Evolutionary conservation across 306 rosid species (phyloP), one percentile per base, ranked within the genome.

Genomic region (Ammopiptanthus mongolicus): DNA sequence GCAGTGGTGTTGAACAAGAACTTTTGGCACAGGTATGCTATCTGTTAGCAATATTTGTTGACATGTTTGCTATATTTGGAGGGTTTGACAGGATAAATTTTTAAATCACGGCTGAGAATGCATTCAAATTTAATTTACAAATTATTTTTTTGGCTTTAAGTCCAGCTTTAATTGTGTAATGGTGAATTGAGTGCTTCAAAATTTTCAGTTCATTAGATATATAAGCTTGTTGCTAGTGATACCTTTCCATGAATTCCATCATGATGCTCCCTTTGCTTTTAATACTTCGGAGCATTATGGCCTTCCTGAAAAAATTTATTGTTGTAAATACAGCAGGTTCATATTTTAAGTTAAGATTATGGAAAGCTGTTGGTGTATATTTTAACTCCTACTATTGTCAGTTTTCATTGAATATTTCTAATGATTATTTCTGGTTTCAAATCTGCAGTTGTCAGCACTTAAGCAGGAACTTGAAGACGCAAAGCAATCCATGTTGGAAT

Each of bases 381-480:
- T 68, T 19, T 46, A 13, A 25, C 44, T 58, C 34, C 65, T 61
- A 3, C 34, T 23, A 7, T 46, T 69, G 23, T 33, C 57, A 42
- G 28, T 78, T 62, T 68, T 75, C 52, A 34, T 65, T 51, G n/a
- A 74, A 58, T 69, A 23, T 53, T 71, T 79, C 66, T 60, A 55
- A 33, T 78, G 59, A 51, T 53, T 53, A 71, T 59, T 60, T 8
- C 46, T 75, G 76, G 53, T 78, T 80, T 68, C 76, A 72, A 75
- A 58, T 78, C 50, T 85, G 90, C 97, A 96, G 99, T 66, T 96
- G 83, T 80, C 90, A 21, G 81, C 84, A 15, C 84, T 90, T 53
- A 87, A 87, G 87, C 92, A 78, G 63, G 99, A 96, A 62, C 90
- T 96, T 82, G 98, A 96, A 78, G 99, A 90, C 78, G 91, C 96